These are phyloP conservation scores for Annulohypoxylon nitens DNA, from an alignment of 495 filamentous ascomycete genomes.

Conservation along the genomic window DNA sequence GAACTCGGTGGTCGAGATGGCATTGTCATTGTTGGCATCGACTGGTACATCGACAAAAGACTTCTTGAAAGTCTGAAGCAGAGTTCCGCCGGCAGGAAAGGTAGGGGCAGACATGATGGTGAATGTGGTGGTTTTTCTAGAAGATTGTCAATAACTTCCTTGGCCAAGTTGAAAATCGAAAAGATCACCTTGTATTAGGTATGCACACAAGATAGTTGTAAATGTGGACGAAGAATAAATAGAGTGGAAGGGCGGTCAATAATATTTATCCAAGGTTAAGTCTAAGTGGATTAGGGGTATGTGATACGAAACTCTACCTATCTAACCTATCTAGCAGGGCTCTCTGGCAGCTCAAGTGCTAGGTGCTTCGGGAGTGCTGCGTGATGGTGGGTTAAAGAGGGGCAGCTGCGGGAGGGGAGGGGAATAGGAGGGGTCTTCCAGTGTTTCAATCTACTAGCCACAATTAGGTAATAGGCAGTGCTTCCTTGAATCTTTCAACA, in stretches of 20 bases:
- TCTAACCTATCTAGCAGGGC: background rate
- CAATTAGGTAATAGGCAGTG: background rate
- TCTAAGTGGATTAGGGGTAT: conserved; percentile 9
- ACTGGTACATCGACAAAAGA: conserved; percentile 87
- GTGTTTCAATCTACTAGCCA: background rate
- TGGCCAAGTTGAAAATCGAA: conserved; percentile 5
- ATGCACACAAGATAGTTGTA: conserved; percentile 11
- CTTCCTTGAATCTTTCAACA: background rate
- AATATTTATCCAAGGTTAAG: conserved; percentile 11
- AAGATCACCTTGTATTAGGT: background rate
- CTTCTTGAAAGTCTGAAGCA: conserved; percentile 83
- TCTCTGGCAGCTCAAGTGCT: background rate
- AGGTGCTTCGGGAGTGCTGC: conserved; percentile 13
- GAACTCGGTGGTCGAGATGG: conserved; percentile 86
- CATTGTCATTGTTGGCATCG: conserved; percentile 76
- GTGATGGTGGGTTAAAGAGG: conserved; percentile 34
- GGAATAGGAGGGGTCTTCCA: conserved; percentile 7
- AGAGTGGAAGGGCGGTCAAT: conserved; percentile 33
- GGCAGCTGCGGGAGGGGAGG: background rate
- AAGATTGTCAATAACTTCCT: background rate
- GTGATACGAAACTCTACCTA: conserved; percentile 7
- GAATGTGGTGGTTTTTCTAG: conserved; percentile 20
- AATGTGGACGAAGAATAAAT: conserved; percentile 5
- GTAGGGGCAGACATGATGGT: conserved; percentile 54
- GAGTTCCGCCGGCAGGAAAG: conserved; percentile 76